Conservation (phyloP, 352 stramenopile genomes). For the Lagenidium sp. region DNA sequence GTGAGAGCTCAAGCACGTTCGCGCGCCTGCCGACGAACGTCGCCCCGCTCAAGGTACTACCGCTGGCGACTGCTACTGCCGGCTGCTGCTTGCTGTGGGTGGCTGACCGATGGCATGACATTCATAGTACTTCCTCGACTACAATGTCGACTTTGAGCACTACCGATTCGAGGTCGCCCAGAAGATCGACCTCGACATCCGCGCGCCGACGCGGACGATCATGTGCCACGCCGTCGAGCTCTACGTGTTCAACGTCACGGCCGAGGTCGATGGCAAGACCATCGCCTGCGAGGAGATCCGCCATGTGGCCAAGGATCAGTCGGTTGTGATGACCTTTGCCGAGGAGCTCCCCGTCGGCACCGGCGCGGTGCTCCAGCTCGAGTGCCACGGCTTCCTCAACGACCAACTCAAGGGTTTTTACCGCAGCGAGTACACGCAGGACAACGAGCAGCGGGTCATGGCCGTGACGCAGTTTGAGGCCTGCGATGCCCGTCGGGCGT, state of each 20-base stretch:
- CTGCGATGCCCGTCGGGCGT: slow-evolving; percentile 89
- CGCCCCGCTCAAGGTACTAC: slow-evolving; percentile 26
- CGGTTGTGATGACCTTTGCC: slow-evolving; percentile 40
- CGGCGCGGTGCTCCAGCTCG: slow-evolving; percentile 27
- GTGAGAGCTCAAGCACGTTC: slow-evolving; percentile 23
- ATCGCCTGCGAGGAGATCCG: slow-evolving; percentile 46
- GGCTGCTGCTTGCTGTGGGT: neutral
- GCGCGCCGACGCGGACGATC: slow-evolving; percentile 63
- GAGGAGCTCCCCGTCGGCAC: slow-evolving; percentile 26
- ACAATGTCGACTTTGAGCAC: slow-evolving; percentile 55
- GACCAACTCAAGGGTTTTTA: slow-evolving; percentile 97
- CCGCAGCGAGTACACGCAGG: slow-evolving; percentile 87
- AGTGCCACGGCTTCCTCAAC: slow-evolving; percentile 67
- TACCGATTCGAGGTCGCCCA: slow-evolving; percentile 66
- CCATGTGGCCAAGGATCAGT: slow-evolving; percentile 42
- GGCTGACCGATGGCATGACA: neutral
- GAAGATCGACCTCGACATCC: slow-evolving; percentile 49
- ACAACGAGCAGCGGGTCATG: slow-evolving; percentile 91
- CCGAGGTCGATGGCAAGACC: slow-evolving; percentile 26
- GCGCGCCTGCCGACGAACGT: slow-evolving; percentile 54
- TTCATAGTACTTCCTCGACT: slow-evolving; percentile 77
- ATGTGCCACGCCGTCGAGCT: slow-evolving; percentile 94
- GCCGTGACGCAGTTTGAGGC: slow-evolving; percentile 85
- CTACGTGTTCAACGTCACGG: slow-evolving; percentile 60
- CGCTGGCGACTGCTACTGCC: neutral